These are phyloP conservation scores for Moricandia arvensis DNA, from an alignment of 345 rosid species.

Conservation along the genomic window DNA sequence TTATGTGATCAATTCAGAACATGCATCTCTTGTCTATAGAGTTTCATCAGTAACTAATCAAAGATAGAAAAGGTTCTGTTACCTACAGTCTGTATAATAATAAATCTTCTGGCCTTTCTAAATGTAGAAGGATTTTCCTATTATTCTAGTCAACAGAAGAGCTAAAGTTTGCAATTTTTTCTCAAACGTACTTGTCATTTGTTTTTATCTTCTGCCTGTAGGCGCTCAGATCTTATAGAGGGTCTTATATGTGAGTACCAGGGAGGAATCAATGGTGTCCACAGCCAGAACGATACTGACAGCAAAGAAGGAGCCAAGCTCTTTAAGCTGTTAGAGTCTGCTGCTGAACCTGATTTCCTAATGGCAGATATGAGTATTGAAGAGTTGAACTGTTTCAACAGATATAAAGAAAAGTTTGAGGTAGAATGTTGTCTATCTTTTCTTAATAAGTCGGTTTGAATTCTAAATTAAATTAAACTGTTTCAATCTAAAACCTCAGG, in stretches of 20 bases:
- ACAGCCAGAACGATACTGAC: constrained; percentile 54
- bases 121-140: background rate
- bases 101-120: constrained; percentile 3
- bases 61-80: constrained; percentile 7
- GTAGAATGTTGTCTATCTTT: constrained; percentile 41
- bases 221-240: constrained; percentile 67
- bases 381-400: constrained; percentile 66
- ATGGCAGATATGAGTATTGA: constrained; percentile 93
- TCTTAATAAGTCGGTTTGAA: background rate
- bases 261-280: constrained; percentile 42
- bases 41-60: constrained; percentile 8
- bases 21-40: constrained; percentile 8
- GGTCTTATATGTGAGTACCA: constrained; percentile 63
- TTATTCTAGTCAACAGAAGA: background rate
- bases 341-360: constrained; percentile 88
- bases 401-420: constrained; percentile 71
- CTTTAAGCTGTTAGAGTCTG: constrained; percentile 64
- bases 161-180: background rate
- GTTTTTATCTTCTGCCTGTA: constrained; percentile 34
- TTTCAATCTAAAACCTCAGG: constrained; percentile 45
- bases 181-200: constrained; percentile 7
- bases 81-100: constrained; percentile 2
- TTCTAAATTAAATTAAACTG: background rate
- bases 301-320: constrained; percentile 86
- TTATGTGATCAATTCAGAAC: constrained; percentile 6